These are phyloP conservation scores for Casuarina equisetifolia DNA, from an alignment of 306 rosid species.

Conservation along the genomic window DNA sequence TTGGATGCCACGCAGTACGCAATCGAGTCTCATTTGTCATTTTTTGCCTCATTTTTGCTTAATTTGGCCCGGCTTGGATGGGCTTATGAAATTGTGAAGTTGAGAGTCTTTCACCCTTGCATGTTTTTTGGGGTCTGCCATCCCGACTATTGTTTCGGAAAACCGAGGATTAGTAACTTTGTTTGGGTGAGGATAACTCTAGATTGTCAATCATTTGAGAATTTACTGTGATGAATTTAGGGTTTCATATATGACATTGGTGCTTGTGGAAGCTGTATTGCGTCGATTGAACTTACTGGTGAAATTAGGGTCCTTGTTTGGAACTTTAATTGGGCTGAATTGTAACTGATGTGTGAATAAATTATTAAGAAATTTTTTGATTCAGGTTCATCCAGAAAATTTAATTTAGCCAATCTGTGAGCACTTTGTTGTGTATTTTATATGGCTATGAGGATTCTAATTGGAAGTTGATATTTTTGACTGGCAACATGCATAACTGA, in stretches of 20 bases:
- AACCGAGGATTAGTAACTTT: background rate
- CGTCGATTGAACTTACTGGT: no score
- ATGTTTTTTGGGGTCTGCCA: background rate
- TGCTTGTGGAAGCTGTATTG: background rate
- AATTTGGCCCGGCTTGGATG: background rate
- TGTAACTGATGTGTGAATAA: background rate
- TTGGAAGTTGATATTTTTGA: no score
- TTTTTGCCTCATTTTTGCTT: background rate
- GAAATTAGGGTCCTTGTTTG: background rate
- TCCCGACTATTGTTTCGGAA: background rate
- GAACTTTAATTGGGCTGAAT: background rate
- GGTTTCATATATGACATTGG: background rate
- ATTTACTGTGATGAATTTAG: background rate
- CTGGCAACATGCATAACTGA: background rate
- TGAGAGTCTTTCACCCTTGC: background rate
- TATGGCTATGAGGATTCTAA: no score
- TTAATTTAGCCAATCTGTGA: background rate
- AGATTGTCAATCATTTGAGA: background rate
- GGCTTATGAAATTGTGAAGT: background rate
- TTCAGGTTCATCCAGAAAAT: no score
- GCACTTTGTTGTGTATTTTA: background rate
- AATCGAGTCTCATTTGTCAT: background rate
- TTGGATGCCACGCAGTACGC: background rate
- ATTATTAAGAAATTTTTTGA: no score
- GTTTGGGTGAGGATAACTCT: background rate